Conservation (phyloP, 441 rosid species). For the Pelargonium fulgidum region DNA sequence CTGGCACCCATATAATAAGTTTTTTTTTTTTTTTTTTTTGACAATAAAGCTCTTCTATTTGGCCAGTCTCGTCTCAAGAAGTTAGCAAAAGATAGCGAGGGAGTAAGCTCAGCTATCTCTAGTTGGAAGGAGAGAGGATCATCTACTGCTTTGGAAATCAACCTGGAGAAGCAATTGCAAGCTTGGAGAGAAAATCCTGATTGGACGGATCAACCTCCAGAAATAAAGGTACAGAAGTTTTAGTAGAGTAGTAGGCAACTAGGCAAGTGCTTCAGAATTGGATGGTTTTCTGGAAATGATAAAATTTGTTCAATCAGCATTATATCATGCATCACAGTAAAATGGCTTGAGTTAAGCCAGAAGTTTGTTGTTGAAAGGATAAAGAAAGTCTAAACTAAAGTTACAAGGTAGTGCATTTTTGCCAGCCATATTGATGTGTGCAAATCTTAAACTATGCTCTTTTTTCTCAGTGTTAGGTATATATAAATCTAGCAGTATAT, state of each 20-base stretch:
- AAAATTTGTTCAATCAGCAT: neutral
- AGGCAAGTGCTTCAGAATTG: too few relatives aligned
- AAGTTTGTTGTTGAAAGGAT: neutral
- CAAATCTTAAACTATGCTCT: neutral
- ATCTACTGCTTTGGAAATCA: slow-evolving; percentile 31
- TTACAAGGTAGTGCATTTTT: neutral
- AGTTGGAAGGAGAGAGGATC: slow-evolving; percentile 25
- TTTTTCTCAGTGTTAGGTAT: neutral
- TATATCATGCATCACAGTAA: neutral
- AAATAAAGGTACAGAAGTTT: slow-evolving; percentile 43
- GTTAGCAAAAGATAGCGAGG: slow-evolving; percentile 25
- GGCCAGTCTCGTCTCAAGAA: slow-evolving; percentile 39
- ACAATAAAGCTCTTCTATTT: neutral
- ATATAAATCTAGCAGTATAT: neutral
- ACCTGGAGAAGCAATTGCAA: slow-evolving; percentile 60
- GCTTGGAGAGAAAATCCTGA: slow-evolving; percentile 71
- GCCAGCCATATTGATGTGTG: neutral
- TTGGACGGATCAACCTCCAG: slow-evolving; percentile 55
- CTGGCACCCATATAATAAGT: too few relatives aligned
- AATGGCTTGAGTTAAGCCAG: too few relatives aligned
- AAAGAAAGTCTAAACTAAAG: neutral
- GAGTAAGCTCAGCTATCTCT: slow-evolving; percentile 19
- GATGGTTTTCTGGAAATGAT: too few relatives aligned
- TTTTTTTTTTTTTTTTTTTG: too few relatives aligned
- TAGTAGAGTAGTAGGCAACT: too few relatives aligned